phyloP scores from a whole-genome alignment of 1,284 basidiomycete genomes.

The Phellopilus nigrolimitatus region DNA sequence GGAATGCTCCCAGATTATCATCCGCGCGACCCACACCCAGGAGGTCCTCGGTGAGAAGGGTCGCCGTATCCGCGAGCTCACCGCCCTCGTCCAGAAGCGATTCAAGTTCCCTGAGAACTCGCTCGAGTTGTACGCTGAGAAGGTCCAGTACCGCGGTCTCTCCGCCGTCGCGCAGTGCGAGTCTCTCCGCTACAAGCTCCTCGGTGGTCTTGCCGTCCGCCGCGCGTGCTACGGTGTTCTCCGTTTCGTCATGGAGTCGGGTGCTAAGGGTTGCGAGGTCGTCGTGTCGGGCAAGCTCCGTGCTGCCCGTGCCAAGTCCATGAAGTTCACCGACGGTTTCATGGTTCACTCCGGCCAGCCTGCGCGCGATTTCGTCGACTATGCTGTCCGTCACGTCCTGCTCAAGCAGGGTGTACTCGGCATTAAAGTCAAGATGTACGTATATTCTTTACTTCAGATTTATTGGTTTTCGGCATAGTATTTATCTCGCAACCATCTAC shows the following conservation, averaged over 20 bases:
- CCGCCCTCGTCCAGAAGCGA: slow-evolving; percentile 97
- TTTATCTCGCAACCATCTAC: slow-evolving; percentile 21
- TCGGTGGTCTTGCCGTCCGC: slow-evolving; percentile 98
- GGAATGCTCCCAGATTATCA: slow-evolving; percentile 75
- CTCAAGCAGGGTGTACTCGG: slow-evolving; percentile 99
- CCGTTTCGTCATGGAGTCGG: slow-evolving; percentile 99
- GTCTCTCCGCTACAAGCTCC: slow-evolving; percentile 97
- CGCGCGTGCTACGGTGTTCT: slow-evolving; percentile 99
- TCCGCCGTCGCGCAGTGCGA: slow-evolving; percentile 99
- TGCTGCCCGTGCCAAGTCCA: slow-evolving; percentile 98
- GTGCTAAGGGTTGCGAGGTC: slow-evolving; percentile 99
- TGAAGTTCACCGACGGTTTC: slow-evolving; percentile 99
- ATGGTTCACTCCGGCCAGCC: slow-evolving; percentile 99
- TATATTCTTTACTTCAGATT: slow-evolving; percentile 13
- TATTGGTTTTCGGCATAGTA: neutral
- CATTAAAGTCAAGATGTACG: slow-evolving; percentile 99
- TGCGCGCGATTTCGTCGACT: slow-evolving; percentile 93
- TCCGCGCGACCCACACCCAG: slow-evolving; percentile 99
- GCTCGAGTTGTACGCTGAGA: slow-evolving; percentile 99
- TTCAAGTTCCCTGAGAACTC: slow-evolving; percentile 99
- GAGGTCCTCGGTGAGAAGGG: slow-evolving; percentile 99
- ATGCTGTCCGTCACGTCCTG: slow-evolving; percentile 97
- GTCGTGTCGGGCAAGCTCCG: slow-evolving; percentile 99
- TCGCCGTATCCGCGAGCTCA: slow-evolving; percentile 98
- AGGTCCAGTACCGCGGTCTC: slow-evolving; percentile 98